These are phyloP conservation scores for Backusella parvicylindrica DNA, from an alignment of 192 early-diverging fungal genomes.

Conservation along the genomic window DNA sequence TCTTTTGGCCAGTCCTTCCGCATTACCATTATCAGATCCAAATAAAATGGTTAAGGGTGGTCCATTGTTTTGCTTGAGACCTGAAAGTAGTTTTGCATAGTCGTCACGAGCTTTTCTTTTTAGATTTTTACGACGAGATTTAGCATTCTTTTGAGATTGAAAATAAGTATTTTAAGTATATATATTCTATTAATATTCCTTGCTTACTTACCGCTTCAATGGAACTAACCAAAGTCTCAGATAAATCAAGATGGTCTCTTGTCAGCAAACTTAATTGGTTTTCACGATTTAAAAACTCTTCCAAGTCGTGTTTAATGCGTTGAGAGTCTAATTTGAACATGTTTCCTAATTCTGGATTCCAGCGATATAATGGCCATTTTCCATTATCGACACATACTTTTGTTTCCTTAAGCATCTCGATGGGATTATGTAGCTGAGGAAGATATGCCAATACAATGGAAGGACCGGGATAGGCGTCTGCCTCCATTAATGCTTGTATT, in stretches of 20 bases:
- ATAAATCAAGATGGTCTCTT: conserved; percentile 54
- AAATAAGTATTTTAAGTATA: too few relatives aligned
- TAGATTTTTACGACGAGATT: conserved; percentile 54
- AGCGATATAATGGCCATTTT: conserved; percentile 92
- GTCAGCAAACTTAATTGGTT: conserved; percentile 76
- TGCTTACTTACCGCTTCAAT: conserved; percentile 58
- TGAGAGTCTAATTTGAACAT: conserved; percentile 68
- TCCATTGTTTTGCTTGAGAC: conserved; percentile 51
- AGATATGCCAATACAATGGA: conserved; percentile 86
- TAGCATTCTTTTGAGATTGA: conserved; percentile 30
- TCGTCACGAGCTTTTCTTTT: conserved; percentile 61
- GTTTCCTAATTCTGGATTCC: conserved; percentile 68
- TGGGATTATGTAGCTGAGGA: conserved; percentile 62
- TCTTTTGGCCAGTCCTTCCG: conserved; percentile 75
- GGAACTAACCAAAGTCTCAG: conserved; percentile 44
- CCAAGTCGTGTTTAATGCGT: conserved; percentile 70
- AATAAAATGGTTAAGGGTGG: conserved; percentile 81
- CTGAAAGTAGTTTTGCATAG: conserved; percentile 62
- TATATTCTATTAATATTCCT: too few relatives aligned
- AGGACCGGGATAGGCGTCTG: conserved; percentile 84
- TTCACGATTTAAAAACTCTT: conserved; percentile 79
- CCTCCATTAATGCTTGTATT: conserved; percentile 81
- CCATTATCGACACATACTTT: conserved; percentile 88
- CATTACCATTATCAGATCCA: conserved; percentile 90
- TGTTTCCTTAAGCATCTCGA: conserved; percentile 78